Base-by-base conservation (phyloP, 768 basidiomycete species). In the Boletus tylopilopsis region DNA sequence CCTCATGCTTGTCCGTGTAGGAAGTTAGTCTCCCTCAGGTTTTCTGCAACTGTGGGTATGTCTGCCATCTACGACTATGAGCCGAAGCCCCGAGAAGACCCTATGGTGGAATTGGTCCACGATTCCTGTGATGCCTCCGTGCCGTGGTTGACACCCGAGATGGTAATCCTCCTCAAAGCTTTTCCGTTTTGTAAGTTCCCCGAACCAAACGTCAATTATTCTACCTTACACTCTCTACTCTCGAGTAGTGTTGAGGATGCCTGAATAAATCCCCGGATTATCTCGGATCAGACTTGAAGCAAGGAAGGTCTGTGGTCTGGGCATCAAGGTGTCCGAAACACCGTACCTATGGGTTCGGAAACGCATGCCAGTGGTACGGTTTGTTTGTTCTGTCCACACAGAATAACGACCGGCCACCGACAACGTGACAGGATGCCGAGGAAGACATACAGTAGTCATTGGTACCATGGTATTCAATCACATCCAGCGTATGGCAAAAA, bases 221-320 rank as follows among this genome's bases (percentile, higher is more conserved):
- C 8, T 19, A 19, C 3, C 10, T 5, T 36, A 11, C 10, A 21
- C 33, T 34, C 35, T 21, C 2, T 12, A 32, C 19, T 42, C 2
- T 11, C 13, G 10, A 21, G 30, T 22, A 46, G 67, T 47, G 13
- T 9, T 47, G 11, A 9, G 23, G 1, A 10, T 41, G 6, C 47
- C 47, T 2, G 32, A 59, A n/a, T 75, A 73, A 71, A 51, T 72
- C 40, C 73, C 74, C 5, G 71, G 72, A 5, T 71, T 71, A 7
- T 49, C 47, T 10, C 16, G 50, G 6, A 65, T 73, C 52, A 69
- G 71, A 53, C 59, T 57, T 30, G 57, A 64, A 21, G 72, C 70
- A 16, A 54, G 15, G 10, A 16, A 15, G 0, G 57, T 44, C 1
- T 25, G 18, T 2, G 38, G 10, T 0, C 25, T 32, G 22, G 12